A percentile compares a stretch with the other conserved stretches of the same genome.
Evolutionary conservation across 108 stramenopile species (phyloP).

Genomic region (Cylindrotheca fusiformis): DNA sequence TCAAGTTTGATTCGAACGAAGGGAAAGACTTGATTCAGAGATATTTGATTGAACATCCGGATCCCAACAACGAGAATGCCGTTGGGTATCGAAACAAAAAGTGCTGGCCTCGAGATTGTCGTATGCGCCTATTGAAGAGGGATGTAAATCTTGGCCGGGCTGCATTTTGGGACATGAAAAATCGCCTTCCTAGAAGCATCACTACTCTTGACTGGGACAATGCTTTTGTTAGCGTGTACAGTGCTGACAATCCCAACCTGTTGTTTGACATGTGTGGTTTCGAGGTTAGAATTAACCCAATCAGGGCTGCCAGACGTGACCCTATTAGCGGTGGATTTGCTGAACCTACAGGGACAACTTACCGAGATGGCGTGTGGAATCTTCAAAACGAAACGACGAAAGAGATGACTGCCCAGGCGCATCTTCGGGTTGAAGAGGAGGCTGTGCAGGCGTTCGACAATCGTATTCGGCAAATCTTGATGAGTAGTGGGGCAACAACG

Average conservation of each 20-base stretch:
- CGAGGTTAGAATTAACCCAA: constrained; percentile 95
- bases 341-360: constrained; percentile 44
- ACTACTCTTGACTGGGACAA: constrained; percentile 99
- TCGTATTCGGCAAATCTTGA: constrained; percentile 96
- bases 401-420: constrained; percentile 98
- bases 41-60: constrained; percentile 98
- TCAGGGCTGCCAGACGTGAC: constrained; percentile 73
- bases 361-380: constrained; percentile 99
- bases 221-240: constrained; percentile 97
- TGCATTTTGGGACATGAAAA: constrained; percentile 99
- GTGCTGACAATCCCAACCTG: constrained; percentile 98
- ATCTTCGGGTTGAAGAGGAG: constrained; percentile 91
- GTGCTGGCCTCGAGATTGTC: constrained; percentile 99
- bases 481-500: constrained; percentile 98
- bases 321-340: constrained; percentile 34
- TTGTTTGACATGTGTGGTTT: constrained; percentile 99
- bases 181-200: constrained; percentile 94
- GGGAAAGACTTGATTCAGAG: constrained; percentile 97
- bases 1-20: constrained; percentile 95
- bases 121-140: constrained; percentile 97
- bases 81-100: constrained; percentile 99
- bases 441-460: constrained; percentile 96
- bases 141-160: constrained; percentile 99
- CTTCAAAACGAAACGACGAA: constrained; percentile 98
- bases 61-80: constrained; percentile 99